Base-by-base conservation (phyloP, 1,284 basidiomycete genomes). In the Ustilago trichophora region DNA sequence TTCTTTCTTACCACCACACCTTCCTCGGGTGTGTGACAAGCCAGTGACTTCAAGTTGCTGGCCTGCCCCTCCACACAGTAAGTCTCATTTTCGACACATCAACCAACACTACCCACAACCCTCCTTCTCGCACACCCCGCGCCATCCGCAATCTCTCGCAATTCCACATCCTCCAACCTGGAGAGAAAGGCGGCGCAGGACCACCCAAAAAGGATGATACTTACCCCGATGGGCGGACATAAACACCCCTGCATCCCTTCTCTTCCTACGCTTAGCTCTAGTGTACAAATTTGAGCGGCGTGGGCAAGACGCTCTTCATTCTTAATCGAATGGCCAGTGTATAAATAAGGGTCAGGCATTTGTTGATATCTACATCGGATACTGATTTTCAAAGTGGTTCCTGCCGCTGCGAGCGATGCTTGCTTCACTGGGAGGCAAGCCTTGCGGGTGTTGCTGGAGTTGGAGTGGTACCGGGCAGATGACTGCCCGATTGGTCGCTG, bases 291-390 rank as follows among this genome's bases (percentile, higher is more conserved):
- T 7, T 64, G 59, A 69, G 59, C 66, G 59, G 55, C 47, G 35
- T 52, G 41, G 15, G 57, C 27, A 49, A 68, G 59, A 59, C 66
- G 66, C 66, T n/a, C n/a, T n/a, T n/a, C n/a, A 55, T 32, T 19
- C 12, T 19, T 33, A 6, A 12, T 37, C 21, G 18, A 34, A 18
- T 9, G 31, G 22, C 18, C 27, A 27, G 57, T 62, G 65, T 26
- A 60, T 34, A 68, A 68, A 69, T 59, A 59, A 43, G 66, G 31
- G 47, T 27, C 66, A 51, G 59, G 52, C 55, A 69, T 69, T 69
- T 69, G 66, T 57, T 69, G 66, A 69, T 59, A 69, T 63, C 65
- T 69, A 69, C 66, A 69, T 69, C 66, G 66, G 66, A 59, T 63
- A 36, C 66, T 69, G 66, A 69, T 54, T 50, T 50, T 24, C n/a